These are phyloP conservation scores for Nowakowskiella sp. DNA, from an alignment of 192 early-diverging fungal genomes.

Conservation along the genomic window DNA sequence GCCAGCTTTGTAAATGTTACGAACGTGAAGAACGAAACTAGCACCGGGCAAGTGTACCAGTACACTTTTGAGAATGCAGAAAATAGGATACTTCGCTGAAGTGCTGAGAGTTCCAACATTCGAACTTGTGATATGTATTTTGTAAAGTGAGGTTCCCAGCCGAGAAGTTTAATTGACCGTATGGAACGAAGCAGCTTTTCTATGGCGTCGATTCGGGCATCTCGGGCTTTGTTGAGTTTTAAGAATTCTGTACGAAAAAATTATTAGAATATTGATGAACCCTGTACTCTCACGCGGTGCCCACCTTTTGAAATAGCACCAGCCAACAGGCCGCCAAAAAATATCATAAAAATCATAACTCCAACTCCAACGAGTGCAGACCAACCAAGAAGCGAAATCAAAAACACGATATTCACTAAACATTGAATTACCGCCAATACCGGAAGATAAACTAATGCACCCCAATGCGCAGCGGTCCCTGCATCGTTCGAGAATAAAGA, in stretches of 20 bases:
- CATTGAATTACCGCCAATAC: neutral
- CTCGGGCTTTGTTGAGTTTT: slow-evolving; percentile 46
- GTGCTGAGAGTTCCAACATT: slow-evolving; percentile 13
- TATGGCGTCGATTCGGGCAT: slow-evolving; percentile 53
- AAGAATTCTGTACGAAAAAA: slow-evolving; percentile 9
- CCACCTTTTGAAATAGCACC: neutral
- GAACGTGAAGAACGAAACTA: slow-evolving; percentile 47
- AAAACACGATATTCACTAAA: slow-evolving; percentile 44
- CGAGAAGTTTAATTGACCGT: slow-evolving; percentile 31
- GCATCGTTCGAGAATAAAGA: slow-evolving; percentile 30
- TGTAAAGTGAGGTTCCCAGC: slow-evolving; percentile 30
- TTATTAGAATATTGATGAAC: neutral
- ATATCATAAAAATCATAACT: slow-evolving; percentile 39
- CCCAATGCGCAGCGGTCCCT: neutral
- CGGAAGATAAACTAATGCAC: neutral
- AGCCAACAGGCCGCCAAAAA: slow-evolving; percentile 7
- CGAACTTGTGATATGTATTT: slow-evolving; percentile 8
- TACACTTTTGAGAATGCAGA: slow-evolving; percentile 27
- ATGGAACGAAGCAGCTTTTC: slow-evolving; percentile 51
- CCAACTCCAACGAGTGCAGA: slow-evolving; percentile 63
- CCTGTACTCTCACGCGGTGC: slow-evolving; percentile 9
- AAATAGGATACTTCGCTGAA: slow-evolving; percentile 4
- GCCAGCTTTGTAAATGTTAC: slow-evolving; percentile 36
- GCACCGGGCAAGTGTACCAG: slow-evolving; percentile 43
- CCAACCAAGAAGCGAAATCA: slow-evolving; percentile 61